Percentiles rank a stretch among this genome's conserved stretches.
Conservation (phyloP, 140 eudicot species). For the Stevia rebaudiana region DNA sequence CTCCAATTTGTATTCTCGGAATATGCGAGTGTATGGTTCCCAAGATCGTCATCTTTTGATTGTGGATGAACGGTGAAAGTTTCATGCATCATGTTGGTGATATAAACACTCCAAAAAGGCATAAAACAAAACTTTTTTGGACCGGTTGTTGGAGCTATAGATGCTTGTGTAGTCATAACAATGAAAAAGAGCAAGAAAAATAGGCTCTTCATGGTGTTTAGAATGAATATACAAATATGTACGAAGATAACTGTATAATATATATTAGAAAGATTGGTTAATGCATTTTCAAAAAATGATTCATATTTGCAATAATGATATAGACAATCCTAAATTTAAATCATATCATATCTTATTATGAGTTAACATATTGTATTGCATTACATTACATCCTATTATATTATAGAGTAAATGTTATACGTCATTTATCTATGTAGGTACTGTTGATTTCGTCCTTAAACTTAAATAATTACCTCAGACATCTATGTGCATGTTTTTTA, state of each 20-base stretch:
- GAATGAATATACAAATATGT: neutral
- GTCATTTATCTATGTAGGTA: too few relatives aligned
- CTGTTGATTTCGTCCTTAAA: too few relatives aligned
- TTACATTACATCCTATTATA: too few relatives aligned
- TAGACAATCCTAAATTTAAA: too few relatives aligned
- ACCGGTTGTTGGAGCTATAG: neutral
- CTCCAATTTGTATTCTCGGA: neutral
- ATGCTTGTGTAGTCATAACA: constrained; percentile 1
- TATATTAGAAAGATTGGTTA: neutral
- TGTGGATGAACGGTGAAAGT: neutral
- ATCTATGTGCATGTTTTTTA: too few relatives aligned
- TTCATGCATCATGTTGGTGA: neutral
- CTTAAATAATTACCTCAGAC: too few relatives aligned
- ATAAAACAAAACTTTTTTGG: neutral
- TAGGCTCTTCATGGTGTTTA: neutral
- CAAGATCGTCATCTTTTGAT: constrained; percentile 17
- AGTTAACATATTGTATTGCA: too few relatives aligned
- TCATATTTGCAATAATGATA: neutral
- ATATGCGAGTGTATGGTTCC: constrained; percentile 1
- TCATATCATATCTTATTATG: too few relatives aligned
- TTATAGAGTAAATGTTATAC: too few relatives aligned
- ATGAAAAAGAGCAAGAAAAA: neutral
- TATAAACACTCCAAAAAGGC: constrained; percentile 3
- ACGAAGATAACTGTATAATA: neutral
- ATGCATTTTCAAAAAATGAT: neutral